Base-by-base conservation (phyloP, 192 early-diverging fungal genomes). In the Phlyctochytrium arcticum region DNA sequence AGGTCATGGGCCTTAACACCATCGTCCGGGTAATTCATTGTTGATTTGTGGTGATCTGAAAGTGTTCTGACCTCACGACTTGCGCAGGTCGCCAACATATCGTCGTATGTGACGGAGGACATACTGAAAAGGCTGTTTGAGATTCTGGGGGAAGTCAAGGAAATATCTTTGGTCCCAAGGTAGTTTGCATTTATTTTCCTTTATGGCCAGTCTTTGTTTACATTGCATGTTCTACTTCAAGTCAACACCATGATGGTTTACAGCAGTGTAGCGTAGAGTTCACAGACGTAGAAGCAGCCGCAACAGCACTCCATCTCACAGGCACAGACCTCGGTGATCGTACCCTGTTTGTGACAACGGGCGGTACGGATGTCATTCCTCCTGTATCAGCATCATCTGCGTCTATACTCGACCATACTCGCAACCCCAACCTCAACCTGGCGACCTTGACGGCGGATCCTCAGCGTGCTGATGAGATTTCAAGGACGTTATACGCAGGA, bases 401-500 rank as follows among this genome's bases (percentile, higher is more conserved):
- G 34, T 67, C 68, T 24, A 78, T 4, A 47, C 74, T 6, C 63
- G n/a, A n/a, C n/a, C n/a, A n/a, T n/a, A 12, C 35, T 24, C 63
- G 63, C 15, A 65, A 72, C 54, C 77, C 80, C 1, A 56, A 73
- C 34, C 75, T 84, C 26, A 80, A 74, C 9, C 79, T 83, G 17
- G 70, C 77, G 1, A 70, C 83, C 8, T 62, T 81, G 33, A 80
- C 83, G 17, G 69, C 79, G 39, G 87, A 90, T 67, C 87, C 89
- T 0, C 61, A 60, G 5, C 84, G 86, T 57, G 86, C 87, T 0
- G 88, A 91, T 33, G 89, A 90, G 62, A 91, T 90, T 49, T 79
- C 88, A 3, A 77, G 89, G 6, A 91, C 90, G 0, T 67, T 91
- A 0, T 91, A 91, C 48, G 85, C 89, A 33, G 90, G 90, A 32